Conservation (phyloP, 257 asterid species). For the Nicotiana benthamiana region DNA sequence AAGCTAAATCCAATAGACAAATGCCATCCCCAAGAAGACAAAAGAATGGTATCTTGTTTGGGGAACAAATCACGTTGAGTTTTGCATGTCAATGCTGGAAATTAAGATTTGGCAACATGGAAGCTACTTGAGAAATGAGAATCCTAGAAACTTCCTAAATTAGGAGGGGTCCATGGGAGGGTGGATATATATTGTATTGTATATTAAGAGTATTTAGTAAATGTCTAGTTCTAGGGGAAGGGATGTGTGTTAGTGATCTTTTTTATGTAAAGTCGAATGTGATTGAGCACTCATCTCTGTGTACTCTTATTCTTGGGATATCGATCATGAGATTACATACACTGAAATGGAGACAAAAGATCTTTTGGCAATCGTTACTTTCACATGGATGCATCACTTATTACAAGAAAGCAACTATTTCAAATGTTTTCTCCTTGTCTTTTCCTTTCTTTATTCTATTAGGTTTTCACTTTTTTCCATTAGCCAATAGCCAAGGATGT, state of each 20-base stretch:
- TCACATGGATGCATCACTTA: neutral
- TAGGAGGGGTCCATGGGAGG: neutral
- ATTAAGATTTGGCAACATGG: neutral
- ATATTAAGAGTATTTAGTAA: constrained; percentile 6
- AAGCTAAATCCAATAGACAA: constrained; percentile 13
- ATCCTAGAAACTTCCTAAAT: constrained; percentile 19
- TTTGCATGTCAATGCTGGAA: neutral
- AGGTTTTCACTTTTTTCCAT: neutral
- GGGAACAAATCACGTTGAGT: constrained; percentile 21
- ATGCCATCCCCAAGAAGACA: constrained; percentile 41
- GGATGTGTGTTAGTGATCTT: too few species aligned
- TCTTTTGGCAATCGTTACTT: neutral
- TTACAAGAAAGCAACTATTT: neutral
- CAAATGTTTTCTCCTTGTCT: neutral
- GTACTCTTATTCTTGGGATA: neutral
- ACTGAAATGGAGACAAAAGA: neutral
- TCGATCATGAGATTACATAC: neutral
- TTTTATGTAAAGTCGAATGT: neutral
- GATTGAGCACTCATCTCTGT: neutral
- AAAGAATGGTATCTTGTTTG: constrained; percentile 21
- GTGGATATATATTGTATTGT: neutral
- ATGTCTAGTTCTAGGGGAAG: constrained; percentile 11
- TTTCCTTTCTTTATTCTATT: neutral
- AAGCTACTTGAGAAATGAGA: constrained; percentile 2
- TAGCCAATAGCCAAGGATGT: neutral